Evolutionary conservation across 345 rosid genomes (phyloP), one percentile per base, ranked within the genome.

Genomic region (Chamaenerion angustifolium): DNA sequence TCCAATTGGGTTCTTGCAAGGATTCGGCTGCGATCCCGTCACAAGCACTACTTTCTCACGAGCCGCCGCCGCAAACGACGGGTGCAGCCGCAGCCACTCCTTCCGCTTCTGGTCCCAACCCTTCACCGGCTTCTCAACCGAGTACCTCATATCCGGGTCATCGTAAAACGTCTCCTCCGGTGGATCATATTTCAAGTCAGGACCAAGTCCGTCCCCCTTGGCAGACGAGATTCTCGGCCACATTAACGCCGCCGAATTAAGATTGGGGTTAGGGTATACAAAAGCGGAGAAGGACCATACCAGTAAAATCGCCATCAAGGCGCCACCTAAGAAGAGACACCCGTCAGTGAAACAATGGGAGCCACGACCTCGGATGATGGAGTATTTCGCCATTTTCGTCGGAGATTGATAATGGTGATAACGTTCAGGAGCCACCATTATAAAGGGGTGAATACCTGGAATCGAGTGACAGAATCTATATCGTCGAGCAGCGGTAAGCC

Each of bases 1-100:
- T 3, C 98, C 98, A n/a, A 76, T 69, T 9, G 86, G 82, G 43
- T 92, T 92, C 75, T 65, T 69, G 61, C 98, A 92, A 13, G 98
- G 87, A 14, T 59, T 56, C 8, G 92, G 63, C 69, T 92, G 96
- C 18, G 98, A 84, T 0, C 98, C 98, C 6, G 98, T 82, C 25
- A 92, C 73, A 56, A 92, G 53, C 46, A 92, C 68, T 15, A 86
- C 74, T 14, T 93, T 71, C 21, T 80, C 83, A 1, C 64, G 59
- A 1, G 82, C 60, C 19, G 83, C 86, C 42, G 76, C 70, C 12
- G 66, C 71, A 53, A 82, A 84, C 35, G 90, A 71, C 0, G 95
- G 96, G 40, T 92, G 98, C 7, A 46, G 61, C 56, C 73, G 60
- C 17, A 92, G 57, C 98, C 98, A 87, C 40, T 62, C 71, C 44